These are phyloP conservation scores for Galium porrigens DNA, from an alignment of 305 asterid species.

Conservation along the genomic window DNA sequence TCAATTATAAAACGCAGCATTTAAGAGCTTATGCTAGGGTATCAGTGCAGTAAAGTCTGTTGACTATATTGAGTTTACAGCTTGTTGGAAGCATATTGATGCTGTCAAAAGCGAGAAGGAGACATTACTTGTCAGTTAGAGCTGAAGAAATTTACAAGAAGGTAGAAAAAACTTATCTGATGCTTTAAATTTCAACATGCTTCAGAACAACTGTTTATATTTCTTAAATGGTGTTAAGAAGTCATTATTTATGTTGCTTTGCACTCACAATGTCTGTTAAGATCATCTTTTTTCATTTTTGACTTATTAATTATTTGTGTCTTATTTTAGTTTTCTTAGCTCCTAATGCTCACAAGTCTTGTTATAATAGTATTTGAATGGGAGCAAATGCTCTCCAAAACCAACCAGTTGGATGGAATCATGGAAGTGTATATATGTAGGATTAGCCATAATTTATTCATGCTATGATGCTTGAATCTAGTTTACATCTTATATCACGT, in stretches of 20 bases:
- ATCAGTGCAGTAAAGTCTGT: slow-evolving; percentile 29
- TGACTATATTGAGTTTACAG: slow-evolving; percentile 55
- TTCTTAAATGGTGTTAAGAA: not conserved
- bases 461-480: not conserved
- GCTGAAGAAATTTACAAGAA: slow-evolving; percentile 65
- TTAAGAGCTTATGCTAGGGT: slow-evolving; percentile 26
- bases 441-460: not conserved
- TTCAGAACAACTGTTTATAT: not conserved
- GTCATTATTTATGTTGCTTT: not conserved
- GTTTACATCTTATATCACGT: not conserved
- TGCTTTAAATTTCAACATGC: no score
- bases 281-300: not conserved
- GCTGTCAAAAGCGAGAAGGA: slow-evolving; percentile 30
- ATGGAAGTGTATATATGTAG: not conserved
- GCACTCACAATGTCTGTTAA: not conserved
- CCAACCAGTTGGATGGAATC: not conserved
- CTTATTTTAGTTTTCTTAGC: not conserved
- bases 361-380: not conserved
- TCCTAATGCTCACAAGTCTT: not conserved
- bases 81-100: slow-evolving; percentile 48
- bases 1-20: slow-evolving; percentile 26
- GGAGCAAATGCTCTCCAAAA: not conserved
- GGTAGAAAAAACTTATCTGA: slow-evolving; percentile 25
- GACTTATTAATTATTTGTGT: not conserved
- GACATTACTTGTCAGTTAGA: slow-evolving; percentile 44